These are phyloP conservation scores for Dothistroma septosporum DNA, from an alignment of 2,329 filamentous ascomycete species.

Conservation along the genomic window DNA sequence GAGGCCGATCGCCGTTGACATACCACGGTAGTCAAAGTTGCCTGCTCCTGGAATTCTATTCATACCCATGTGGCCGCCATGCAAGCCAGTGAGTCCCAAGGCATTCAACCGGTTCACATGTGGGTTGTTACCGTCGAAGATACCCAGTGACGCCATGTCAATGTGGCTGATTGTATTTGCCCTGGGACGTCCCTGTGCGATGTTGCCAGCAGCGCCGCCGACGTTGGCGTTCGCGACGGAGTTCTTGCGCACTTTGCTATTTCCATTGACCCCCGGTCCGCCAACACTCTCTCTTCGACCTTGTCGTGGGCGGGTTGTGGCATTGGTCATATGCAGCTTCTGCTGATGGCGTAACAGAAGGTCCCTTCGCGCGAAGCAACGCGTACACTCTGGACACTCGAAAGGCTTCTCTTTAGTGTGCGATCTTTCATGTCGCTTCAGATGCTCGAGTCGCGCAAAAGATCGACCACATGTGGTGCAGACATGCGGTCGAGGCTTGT, in stretches of 20 bases:
- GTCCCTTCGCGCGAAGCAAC: constrained; percentile 93
- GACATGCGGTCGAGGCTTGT: constrained; percentile 93
- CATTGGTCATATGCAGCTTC: constrained; percentile 92
- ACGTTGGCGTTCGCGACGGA: constrained; percentile 66
- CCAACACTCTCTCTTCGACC: constrained; percentile 78
- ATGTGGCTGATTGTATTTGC: constrained; percentile 97
- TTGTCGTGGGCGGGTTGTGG: constrained; percentile 79
- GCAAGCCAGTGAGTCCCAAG: constrained; percentile 19
- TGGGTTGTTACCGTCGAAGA: constrained; percentile 27
- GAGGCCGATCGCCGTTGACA: constrained; percentile 65
- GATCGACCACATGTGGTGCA: constrained; percentile 87
- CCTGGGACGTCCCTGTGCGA: constrained; percentile 69
- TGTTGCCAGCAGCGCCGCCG: constrained; percentile 47
- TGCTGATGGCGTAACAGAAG: constrained; percentile 92
- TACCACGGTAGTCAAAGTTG: constrained; percentile 64
- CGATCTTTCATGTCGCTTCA: constrained; percentile 96
- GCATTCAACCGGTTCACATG: constrained; percentile 29
- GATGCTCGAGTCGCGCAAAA: constrained; percentile 89
- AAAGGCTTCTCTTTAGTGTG: constrained; percentile 99
- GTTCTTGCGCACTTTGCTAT: constrained; percentile 82
- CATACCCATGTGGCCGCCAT: constrained; percentile 47
- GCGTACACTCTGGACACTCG: constrained; percentile 87
- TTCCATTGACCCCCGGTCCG: constrained; percentile 62
- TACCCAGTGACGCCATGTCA: constrained; percentile 67
- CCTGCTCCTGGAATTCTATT: constrained; percentile 55